A percentile compares a stretch with the other conserved stretches of the same genome.
These are phyloP conservation scores for Tarenaya hassleriana DNA, from an alignment of 345 rosid species.

Conservation along the genomic window DNA sequence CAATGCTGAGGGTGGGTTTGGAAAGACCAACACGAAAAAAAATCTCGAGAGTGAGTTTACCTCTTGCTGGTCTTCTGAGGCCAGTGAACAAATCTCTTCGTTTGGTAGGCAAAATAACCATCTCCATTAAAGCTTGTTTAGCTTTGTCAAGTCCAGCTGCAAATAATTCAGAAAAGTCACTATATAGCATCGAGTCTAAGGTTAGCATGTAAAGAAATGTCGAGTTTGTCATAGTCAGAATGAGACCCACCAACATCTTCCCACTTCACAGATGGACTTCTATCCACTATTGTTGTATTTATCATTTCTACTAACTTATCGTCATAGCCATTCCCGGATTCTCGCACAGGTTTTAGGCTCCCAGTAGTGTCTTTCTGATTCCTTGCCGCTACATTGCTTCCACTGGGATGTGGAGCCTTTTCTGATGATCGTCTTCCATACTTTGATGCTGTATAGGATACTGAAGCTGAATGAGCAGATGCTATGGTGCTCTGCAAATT, in stretches of 20 bases:
- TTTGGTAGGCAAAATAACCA: conserved; percentile 92
- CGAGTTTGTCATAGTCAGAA: conserved; percentile 3
- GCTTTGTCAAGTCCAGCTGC: conserved; percentile 97
- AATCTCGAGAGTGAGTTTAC: conserved; percentile 33
- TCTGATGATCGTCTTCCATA: conserved; percentile 30
- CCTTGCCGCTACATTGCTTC: conserved; percentile 30
- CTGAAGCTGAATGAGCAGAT: conserved; percentile 43
- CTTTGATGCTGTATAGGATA: conserved; percentile 40
- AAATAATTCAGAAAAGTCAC: conserved; percentile 17
- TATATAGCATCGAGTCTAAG: neutral
- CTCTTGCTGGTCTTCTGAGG: conserved; percentile 91
- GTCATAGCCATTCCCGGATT: conserved; percentile 54
- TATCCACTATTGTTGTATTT: conserved; percentile 81
- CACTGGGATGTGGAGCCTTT: conserved; percentile 33
- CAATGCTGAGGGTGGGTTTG: neutral
- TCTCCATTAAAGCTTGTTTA: conserved; percentile 88
- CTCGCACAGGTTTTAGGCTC: conserved; percentile 45
- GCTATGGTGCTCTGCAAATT: conserved; percentile 50
- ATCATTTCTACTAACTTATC: conserved; percentile 82
- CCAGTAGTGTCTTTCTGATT: conserved; percentile 38
- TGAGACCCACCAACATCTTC: conserved; percentile 83
- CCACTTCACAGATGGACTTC: conserved; percentile 94
- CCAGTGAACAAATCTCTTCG: conserved; percentile 95
- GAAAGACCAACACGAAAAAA: conserved; percentile 6
- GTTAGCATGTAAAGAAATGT: neutral